Base-by-base conservation (phyloP, 2,329 filamentous ascomycete species). In the Fusarium stilboides region DNA sequence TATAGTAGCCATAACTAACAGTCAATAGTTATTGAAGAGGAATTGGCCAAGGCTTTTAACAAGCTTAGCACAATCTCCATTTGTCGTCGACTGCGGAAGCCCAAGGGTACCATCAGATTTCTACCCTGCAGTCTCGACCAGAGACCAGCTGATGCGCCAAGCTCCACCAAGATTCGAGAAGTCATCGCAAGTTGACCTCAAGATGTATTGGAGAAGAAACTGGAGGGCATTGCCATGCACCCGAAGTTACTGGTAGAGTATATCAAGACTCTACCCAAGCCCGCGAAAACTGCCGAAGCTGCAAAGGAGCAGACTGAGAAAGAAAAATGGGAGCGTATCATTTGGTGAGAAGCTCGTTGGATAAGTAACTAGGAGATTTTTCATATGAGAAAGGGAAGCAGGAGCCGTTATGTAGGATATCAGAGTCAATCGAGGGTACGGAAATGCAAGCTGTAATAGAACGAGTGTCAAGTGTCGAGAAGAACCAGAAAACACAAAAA, bases 91-190 rank as follows among this genome's bases (percentile, higher is more conserved):
- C 46, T 62, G 8, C 43, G 54, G 4, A 65, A 63, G 8, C 70
- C 72, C 1, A 58, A 56, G 22, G 70, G 70, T 1, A 64, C 39
- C 12, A 44, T 75, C 15, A 62, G 65, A 10, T 76, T 74, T 26
- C n/a, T 74, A 0, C 66, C 69, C 2, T 60, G 39, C 14, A 19
- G 62, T 19, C 13, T 46, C 0, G 46, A 34, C 0, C 19, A 14
- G 15, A 43, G 34, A 8, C 12, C 62, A 1, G 3, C 19, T 1
- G 40, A 63, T 7, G 51, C 70, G 2, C 74, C 73, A 0, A 76
- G 74, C 13, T 76, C 73, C 8, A 76, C 71, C 1, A 59, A 68
- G 45, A 71, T 76, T 31, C 69, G 74, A 5, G 17, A 59, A 1
- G 62, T 71, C 31, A 68, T 76, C 10, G 55, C 57, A 3, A 52